Evolutionary conservation across 2,329 filamentous ascomycete species (phyloP).

Genomic region (Fusarium palustre): DNA sequence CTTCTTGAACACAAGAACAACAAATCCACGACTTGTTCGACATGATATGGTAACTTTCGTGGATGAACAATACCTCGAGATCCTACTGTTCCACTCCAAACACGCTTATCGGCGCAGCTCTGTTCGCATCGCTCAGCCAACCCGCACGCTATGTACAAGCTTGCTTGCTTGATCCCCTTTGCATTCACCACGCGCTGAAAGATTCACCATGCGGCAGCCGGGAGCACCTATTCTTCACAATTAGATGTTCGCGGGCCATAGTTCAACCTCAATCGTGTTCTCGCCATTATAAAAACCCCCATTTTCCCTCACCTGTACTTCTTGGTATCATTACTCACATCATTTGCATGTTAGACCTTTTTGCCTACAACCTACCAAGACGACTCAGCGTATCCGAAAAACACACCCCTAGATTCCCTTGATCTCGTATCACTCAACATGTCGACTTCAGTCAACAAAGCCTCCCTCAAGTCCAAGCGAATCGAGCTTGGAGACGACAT

Average conservation of each 20-base stretch:
- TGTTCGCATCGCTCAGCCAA: not conserved
- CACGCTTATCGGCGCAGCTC: not conserved
- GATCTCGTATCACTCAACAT: not conserved
- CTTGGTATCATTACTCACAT: not conserved
- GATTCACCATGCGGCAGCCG: not conserved
- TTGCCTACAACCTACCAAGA: not conserved
- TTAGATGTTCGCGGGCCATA: not conserved
- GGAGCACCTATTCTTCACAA: not conserved
- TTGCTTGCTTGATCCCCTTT: not conserved
- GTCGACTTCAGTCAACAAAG: not conserved
- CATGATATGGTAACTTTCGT: not conserved
- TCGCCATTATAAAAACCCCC: not conserved
- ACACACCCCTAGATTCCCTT: not conserved
- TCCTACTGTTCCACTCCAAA: not conserved
- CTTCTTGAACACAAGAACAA: not conserved
- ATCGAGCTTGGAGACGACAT: not conserved
- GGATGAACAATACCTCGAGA: not conserved
- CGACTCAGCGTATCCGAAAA: not conserved
- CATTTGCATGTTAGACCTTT: not conserved
- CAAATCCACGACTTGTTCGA: not conserved
- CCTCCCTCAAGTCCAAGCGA: too few species aligned
- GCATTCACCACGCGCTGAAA: not conserved
- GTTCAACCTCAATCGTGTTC: not conserved
- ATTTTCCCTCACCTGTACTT: not conserved
- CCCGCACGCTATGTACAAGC: not conserved